Evolutionary conservation across 495 filamentous ascomycete genomes (phyloP), one percentile per base, ranked within the genome.

Genomic region (Echria macrotheca): DNA sequence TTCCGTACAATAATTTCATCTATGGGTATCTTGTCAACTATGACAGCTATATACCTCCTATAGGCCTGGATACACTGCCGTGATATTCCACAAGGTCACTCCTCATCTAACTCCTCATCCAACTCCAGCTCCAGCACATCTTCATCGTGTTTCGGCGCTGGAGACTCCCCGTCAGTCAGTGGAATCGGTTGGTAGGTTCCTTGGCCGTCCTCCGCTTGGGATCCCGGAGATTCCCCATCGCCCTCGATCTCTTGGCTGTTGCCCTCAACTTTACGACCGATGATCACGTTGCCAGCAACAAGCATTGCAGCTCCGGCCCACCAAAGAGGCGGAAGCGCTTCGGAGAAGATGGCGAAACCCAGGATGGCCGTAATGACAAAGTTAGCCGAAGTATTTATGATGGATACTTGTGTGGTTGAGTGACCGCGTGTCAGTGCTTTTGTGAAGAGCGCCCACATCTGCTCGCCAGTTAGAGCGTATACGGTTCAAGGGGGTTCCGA

Each of bases 301-400:
- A 96, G 79, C 69, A 95, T 68, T 44, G 74, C 77, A 0, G 91
- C 91, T 7, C 91, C 91, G 4, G 87, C 58, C 85, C 87, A 96
- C 91, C 91, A 97, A 38, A 93, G 67, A 28, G 82, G 82, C 7
- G 66, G 60, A 25, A 75, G 52, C 18, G 63, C 31, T 51, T 76
- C 47, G 33, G 66, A 60, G 51, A 70, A 67, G 60, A 64, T 65
- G 50, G 49, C 53, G 54, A 61, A 44, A 29, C 93, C 90, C 19
- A 95, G 67, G n/a, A 97, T 40, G 8, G 93, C 93, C 1, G 91
- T 96, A 44, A 93, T 64, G 56, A 96, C 70, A 71, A 98, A 98
- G 71, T 98, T 98, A 10, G 87, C 73, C 19, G 86, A 85, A 3
- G 91, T 96, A 61, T 98, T 98, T 52, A 96, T 84, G 63, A 98